Conservation (phyloP, 192 early-diverging fungal genomes). For the Umbelopsis ramanniana region DNA sequence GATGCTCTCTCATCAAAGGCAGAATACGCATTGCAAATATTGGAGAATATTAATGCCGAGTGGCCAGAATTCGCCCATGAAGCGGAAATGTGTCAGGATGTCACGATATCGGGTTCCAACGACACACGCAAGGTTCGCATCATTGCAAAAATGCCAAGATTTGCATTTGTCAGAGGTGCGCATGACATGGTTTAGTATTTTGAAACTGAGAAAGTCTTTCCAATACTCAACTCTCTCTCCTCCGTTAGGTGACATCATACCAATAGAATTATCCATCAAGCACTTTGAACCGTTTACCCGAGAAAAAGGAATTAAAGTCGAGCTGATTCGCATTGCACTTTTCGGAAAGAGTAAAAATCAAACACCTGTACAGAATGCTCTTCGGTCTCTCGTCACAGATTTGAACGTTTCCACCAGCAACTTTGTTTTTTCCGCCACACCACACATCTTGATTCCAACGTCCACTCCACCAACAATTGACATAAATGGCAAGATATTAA, state of each 20-base stretch:
- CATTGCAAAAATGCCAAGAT: slow-evolving; percentile 13
- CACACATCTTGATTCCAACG: slow-evolving; percentile 25
- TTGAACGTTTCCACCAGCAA: background rate
- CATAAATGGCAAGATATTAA: slow-evolving; percentile 30
- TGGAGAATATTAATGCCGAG: slow-evolving; percentile 37
- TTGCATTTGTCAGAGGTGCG: slow-evolving; percentile 11
- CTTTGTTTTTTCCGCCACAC: slow-evolving; percentile 6
- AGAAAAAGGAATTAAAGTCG: slow-evolving; percentile 15
- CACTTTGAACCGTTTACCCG: slow-evolving; percentile 21
- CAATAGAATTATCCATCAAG: slow-evolving; percentile 24
- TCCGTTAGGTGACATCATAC: slow-evolving; percentile 29
- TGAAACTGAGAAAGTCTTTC: background rate
- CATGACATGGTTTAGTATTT: background rate
- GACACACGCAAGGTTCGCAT: background rate
- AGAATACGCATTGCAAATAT: slow-evolving; percentile 34
- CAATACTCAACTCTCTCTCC: background rate
- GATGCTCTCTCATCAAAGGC: slow-evolving; percentile 32
- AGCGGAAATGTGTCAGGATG: slow-evolving; percentile 20
- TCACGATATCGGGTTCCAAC: background rate
- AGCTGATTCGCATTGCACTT: slow-evolving; percentile 25
- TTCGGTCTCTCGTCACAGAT: background rate
- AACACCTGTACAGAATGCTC: background rate
- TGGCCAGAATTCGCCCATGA: slow-evolving; percentile 15
- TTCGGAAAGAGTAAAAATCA: slow-evolving; percentile 21
- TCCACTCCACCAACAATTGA: slow-evolving; percentile 40